Evolutionary conservation across 352 stramenopile genomes (phyloP).

Genomic region (Pythium pectinolyticum): DNA sequence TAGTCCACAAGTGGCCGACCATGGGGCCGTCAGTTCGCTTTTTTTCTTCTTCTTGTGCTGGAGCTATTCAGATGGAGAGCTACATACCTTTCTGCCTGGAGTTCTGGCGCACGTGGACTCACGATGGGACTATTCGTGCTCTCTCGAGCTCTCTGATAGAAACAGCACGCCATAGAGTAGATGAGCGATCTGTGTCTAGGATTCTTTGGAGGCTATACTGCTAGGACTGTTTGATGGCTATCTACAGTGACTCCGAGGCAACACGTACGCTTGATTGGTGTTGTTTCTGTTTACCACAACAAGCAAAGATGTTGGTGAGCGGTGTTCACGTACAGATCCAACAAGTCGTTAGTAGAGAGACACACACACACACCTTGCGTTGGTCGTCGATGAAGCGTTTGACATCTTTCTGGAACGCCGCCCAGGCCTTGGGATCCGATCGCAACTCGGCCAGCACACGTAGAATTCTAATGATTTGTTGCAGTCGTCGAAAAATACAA

Average conservation of each 20-base stretch:
- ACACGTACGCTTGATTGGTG: constrained; percentile 30
- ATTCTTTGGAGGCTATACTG: too few relatives aligned
- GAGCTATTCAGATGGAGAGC: neutral
- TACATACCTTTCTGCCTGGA: constrained; percentile 27
- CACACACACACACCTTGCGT: constrained; percentile 30
- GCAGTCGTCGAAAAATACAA: too few relatives aligned
- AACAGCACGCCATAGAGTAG: too few relatives aligned
- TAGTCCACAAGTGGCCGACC: constrained; percentile 30
- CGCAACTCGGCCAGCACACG: constrained; percentile 57
- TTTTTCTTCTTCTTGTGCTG: too few relatives aligned
- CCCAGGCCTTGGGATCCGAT: constrained; percentile 52
- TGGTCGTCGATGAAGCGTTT: constrained; percentile 46
- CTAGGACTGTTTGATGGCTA: too few relatives aligned
- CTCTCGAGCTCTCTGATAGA: constrained; percentile 57
- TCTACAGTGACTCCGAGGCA: too few relatives aligned
- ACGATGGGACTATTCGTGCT: constrained; percentile 44
- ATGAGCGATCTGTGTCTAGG: too few relatives aligned
- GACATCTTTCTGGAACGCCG: constrained; percentile 52
- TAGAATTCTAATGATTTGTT: constrained; percentile 64
- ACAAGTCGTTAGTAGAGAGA: neutral
- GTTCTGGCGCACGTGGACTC: constrained; percentile 19
- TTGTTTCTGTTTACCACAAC: constrained; percentile 34
- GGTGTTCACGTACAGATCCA: too few relatives aligned
- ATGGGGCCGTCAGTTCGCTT: neutral
- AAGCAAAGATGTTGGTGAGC: too few relatives aligned